Evolutionary conservation across 2,329 filamentous ascomycete genomes (phyloP).

Genomic region (Albifimbria verrucaria): DNA sequence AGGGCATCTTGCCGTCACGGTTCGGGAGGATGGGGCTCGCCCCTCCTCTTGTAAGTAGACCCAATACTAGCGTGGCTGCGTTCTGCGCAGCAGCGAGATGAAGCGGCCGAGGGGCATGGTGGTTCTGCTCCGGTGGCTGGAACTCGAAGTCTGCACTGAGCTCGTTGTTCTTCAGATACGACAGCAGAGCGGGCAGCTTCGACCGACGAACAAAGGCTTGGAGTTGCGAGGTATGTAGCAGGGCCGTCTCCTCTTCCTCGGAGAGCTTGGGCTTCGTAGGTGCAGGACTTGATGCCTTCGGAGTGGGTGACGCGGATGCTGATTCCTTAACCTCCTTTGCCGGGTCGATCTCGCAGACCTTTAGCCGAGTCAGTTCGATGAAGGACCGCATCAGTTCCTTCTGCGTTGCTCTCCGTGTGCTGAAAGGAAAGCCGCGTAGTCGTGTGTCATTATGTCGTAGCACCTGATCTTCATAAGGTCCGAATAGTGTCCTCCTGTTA

Average conservation of each 20-base stretch:
- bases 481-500: conserved; percentile 84
- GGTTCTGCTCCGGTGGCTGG: conserved; percentile 65
- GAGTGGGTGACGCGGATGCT: conserved; percentile 29
- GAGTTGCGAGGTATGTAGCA: conserved; percentile 84
- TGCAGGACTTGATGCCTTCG: conserved; percentile 4
- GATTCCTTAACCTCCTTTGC: conserved; percentile 48
- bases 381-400: conserved; percentile 93
- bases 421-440: conserved; percentile 88
- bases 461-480: conserved; percentile 86
- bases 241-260: conserved; percentile 79
- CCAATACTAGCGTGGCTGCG: conserved; percentile 70
- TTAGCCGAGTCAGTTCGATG: conserved; percentile 87
- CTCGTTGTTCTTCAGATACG: conserved; percentile 76
- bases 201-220: conserved; percentile 85
- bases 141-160: conserved; percentile 73
- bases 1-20: conserved; percentile 76
- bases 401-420: conserved; percentile 85
- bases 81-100: conserved; percentile 85
- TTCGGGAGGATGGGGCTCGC: conserved; percentile 72
- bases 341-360: conserved; percentile 75
- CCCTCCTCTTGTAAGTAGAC: conserved; percentile 69
- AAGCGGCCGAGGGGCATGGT: conserved; percentile 79
- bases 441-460: conserved; percentile 74
- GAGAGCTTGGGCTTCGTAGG: conserved; percentile 61
- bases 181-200: conserved; percentile 81